Base-by-base conservation (phyloP, 192 early-diverging fungal genomes). In the Oehlia diaphana region DNA sequence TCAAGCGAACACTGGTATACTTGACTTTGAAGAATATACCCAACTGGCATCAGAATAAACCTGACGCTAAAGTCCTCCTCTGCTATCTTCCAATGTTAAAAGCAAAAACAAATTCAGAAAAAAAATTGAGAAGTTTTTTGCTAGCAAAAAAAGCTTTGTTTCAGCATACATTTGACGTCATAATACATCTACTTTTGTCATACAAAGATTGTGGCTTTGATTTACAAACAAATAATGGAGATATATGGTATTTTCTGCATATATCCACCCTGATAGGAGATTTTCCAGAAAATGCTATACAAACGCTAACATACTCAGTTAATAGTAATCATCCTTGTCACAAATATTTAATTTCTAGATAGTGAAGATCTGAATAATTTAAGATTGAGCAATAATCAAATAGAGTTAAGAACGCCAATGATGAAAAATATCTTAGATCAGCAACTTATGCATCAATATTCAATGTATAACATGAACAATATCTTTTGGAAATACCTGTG, bases 241-340 rank as follows among this genome's bases (percentile, higher is more conserved):
- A 37, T 7, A 9, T 69, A 7, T 69, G 7, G 31, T 70, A 19
- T 12, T 70, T 37, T 39, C 42, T 19, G 44, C 44, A 35, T 44
- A 70, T 70, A 37, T 70, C 42, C 44, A 70, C 19, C 12, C 6
- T 70, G 42, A 19, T 70, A 44, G 68, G 42, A n/a, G 68, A 70
- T 70, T 3, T 70, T 70, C 21, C 14, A n/a, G n/a, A 70, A 35
- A 31, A 70, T 70, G 9, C 19, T 12, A 37, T 19, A 44, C 14
- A 31, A 37, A 70, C 8, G 3, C 19, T 70, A 21, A 70, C 42
- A 70, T 70, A 42, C 19, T 70, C 14, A 42, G 21, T 70, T 39
- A 70, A 70, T 19, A 9, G n/a, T 70, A 70, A 70, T 47, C 19
- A 70, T 39, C 9, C 13, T 13, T 70, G 8, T n/a, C n/a, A 70